These are phyloP conservation scores for Albugo candida DNA, from an alignment of 352 stramenopile genomes.

Conservation along the genomic window DNA sequence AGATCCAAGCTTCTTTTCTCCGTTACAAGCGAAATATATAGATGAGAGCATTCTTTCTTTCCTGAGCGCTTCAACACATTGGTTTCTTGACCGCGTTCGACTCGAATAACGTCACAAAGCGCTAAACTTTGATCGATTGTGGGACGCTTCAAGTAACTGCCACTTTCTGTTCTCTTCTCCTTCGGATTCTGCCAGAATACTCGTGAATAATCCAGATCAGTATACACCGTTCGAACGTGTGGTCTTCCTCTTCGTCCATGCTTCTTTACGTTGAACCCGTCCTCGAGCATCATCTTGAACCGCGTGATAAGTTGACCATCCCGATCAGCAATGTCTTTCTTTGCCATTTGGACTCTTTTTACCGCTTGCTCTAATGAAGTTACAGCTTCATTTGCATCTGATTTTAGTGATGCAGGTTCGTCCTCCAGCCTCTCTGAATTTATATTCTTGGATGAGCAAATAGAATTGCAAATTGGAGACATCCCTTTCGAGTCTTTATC, in stretches of 20 bases:
- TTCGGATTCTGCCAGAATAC: constrained; percentile 63
- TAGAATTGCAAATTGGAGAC: too few species aligned
- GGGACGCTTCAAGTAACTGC: constrained; percentile 20
- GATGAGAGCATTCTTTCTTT: constrained; percentile 38
- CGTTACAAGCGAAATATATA: constrained; percentile 51
- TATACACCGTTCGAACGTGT: constrained; percentile 43
- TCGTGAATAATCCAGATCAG: constrained; percentile 52
- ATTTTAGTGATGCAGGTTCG: constrained; percentile 1
- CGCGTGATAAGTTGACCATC: constrained; percentile 21
- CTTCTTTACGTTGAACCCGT: constrained; percentile 57
- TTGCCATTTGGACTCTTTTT: neutral
- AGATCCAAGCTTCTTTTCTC: constrained; percentile 51
- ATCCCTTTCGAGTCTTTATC: too few species aligned
- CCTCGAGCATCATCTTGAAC: constrained; percentile 42
- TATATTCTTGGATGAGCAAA: neutral
- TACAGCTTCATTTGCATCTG: neutral
- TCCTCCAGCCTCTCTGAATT: neutral
- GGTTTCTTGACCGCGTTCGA: constrained; percentile 60
- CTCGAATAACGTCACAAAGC: constrained; percentile 39
- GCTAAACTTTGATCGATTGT: constrained; percentile 53
- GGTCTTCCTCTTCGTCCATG: constrained; percentile 43
- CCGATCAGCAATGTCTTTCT: neutral
- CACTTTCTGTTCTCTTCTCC: constrained; percentile 16
- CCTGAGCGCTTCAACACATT: constrained; percentile 56
- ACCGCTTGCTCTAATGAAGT: neutral